A percentile compares a stretch with the other conserved stretches of the same genome.
Conservation (phyloP, 345 rosid genomes). For the Mallotus nudiflorus region DNA sequence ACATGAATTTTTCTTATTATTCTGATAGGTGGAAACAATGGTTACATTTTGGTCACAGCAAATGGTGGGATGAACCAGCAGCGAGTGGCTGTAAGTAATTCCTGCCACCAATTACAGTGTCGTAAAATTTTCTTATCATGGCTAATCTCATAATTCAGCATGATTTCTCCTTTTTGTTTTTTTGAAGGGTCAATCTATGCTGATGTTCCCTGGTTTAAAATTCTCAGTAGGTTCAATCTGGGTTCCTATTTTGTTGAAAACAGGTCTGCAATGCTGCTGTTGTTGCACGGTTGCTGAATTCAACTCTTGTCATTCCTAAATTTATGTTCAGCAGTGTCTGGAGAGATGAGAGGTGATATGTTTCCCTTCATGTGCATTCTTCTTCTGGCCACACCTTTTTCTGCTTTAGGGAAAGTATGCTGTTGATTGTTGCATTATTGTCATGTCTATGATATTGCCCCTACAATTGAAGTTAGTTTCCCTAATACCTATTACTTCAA, state of each 20-base stretch:
- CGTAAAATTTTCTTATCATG: background rate
- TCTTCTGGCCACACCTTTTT: background rate
- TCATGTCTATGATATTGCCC: background rate
- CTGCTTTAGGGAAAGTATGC: background rate
- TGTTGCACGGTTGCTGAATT: constrained; percentile 76
- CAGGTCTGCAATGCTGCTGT: constrained; percentile 95
- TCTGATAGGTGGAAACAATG: constrained; percentile 69
- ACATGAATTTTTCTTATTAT: constrained; percentile 15
- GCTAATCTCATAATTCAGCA: background rate
- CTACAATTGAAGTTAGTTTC: background rate
- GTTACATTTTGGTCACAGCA: constrained; percentile 89
- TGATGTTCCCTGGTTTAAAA: background rate
- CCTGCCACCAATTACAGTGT: constrained; percentile 10
- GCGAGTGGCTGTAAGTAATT: constrained; percentile 87
- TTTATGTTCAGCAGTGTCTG: constrained; percentile 95
- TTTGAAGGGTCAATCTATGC: background rate
- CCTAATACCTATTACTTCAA: background rate
- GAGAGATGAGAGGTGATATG: constrained; percentile 80
- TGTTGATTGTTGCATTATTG: background rate
- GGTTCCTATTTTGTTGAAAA: constrained; percentile 19
- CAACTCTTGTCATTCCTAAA: constrained; percentile 87
- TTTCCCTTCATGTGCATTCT: background rate
- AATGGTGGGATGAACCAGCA: constrained; percentile 99
- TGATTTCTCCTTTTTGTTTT: background rate
- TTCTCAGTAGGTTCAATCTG: constrained; percentile 20